A percentile compares a stretch with the other conserved stretches of the same genome.
These are phyloP conservation scores for Fraxinus anomala DNA, from an alignment of 257 asterid species.

Conservation along the genomic window DNA sequence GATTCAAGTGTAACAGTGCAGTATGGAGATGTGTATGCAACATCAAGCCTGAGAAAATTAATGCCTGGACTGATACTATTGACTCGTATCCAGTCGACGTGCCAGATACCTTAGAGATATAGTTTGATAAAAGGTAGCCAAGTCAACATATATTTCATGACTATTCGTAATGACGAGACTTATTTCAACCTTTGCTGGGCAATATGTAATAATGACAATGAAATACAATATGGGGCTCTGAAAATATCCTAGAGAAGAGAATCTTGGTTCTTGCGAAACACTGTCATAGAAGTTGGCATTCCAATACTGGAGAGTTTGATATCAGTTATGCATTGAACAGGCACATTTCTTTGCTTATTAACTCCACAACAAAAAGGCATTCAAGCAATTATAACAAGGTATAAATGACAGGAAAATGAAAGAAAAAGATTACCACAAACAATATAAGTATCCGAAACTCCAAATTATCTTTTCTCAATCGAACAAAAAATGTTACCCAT, in stretches of 20 bases:
- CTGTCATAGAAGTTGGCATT: background rate
- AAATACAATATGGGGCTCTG: background rate
- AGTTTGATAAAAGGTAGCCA: background rate
- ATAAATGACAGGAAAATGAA: slow-evolving; percentile 18
- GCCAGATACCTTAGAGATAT: slow-evolving; percentile 25
- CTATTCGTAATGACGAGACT: background rate
- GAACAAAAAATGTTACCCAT: slow-evolving; percentile 61
- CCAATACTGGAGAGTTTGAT: background rate
- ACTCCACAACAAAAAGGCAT: slow-evolving; percentile 29
- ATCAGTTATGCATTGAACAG: background rate
- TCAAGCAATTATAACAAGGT: slow-evolving; percentile 9
- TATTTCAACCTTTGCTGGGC: background rate
- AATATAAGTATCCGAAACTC: slow-evolving; percentile 34
- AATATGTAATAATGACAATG: background rate
- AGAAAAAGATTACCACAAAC: slow-evolving; percentile 20
- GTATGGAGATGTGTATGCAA: slow-evolving; percentile 31
- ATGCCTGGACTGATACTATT: slow-evolving; percentile 29
- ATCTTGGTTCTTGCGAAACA: background rate
- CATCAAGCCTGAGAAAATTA: slow-evolving; percentile 7
- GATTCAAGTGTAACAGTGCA: slow-evolving; percentile 38
- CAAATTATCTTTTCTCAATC: slow-evolving; percentile 47
- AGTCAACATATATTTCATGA: background rate
- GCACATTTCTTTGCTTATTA: background rate
- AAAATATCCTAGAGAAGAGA: background rate
- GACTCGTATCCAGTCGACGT: slow-evolving; percentile 24